A percentile compares a stretch with the other conserved stretches of the same genome.
phyloP scores from a whole-genome alignment of 768 basidiomycete species.

The Termitomyces sp. region DNA sequence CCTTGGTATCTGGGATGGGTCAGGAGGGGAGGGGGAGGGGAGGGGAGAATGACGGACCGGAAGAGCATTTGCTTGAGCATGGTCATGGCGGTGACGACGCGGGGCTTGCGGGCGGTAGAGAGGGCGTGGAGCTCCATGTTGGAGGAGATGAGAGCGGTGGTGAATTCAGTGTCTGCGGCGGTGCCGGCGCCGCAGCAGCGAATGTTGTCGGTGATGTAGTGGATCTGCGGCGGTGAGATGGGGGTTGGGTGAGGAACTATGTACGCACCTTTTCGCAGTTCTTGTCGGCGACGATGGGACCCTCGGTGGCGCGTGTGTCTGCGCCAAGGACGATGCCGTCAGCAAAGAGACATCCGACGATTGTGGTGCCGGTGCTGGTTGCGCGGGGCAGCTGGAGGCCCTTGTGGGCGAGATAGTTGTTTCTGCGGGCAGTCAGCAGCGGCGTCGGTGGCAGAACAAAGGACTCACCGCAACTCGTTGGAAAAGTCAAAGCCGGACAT shows the following conservation, averaged over 20 bases:
- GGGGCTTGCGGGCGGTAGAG: constrained; percentile 85
- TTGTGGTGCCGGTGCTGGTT: constrained; percentile 93
- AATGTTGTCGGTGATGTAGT: constrained; percentile 93
- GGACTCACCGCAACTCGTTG: constrained; percentile 63
- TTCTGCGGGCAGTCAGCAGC: constrained; percentile 35
- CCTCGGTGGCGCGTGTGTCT: constrained; percentile 94
- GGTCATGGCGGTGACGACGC: constrained; percentile 97
- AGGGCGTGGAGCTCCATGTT: constrained; percentile 93
- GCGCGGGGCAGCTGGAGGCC: constrained; percentile 76
- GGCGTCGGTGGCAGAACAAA: neutral
- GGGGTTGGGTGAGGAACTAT: too few species aligned
- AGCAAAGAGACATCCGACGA: constrained; percentile 92
- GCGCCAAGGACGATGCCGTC: constrained; percentile 94
- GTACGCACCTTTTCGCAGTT: constrained; percentile 97
- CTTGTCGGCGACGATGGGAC: constrained; percentile 95
- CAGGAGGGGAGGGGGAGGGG: neutral
- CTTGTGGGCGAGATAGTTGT: constrained; percentile 64
- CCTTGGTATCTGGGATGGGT: constrained; percentile 71
- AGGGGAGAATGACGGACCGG: constrained; percentile 39
- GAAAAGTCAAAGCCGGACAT: constrained; percentile 67
- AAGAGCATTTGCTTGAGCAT: constrained; percentile 97
- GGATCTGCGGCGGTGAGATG: constrained; percentile 68
- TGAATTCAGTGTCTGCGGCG: constrained; percentile 97
- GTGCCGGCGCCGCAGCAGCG: constrained; percentile 98
- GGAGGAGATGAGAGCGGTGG: constrained; percentile 90